Base-by-base conservation (phyloP, 345 rosid genomes). In the Rhizophora mangle region DNA sequence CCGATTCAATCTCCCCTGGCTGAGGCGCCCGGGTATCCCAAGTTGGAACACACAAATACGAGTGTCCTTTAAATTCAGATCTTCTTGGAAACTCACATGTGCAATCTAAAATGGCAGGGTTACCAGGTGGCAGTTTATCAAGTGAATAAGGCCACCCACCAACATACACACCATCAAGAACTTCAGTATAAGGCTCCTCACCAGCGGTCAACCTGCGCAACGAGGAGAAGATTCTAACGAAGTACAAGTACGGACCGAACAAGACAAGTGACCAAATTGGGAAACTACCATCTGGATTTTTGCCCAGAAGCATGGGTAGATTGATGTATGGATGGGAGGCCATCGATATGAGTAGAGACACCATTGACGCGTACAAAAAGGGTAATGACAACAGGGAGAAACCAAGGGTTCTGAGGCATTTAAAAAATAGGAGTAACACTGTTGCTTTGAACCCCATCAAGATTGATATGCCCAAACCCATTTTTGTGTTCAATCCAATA, bases 21-120 rank as follows among this genome's bases (percentile, higher is more conserved):
- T 67, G 79, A 67, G 96, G 96, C 1, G 96, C 64, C 75, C 92
- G 81, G 2, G 92, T 89, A 61, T 89, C 92, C 96, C 96, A 89
- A 70, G 96, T 87, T 8, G 96, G 89, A 30, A 89, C 63, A 55
- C 96, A 87, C 6, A 89, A 74, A 72, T 89, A 89, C 4, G 86
- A 56, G 37, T 78, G 76, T 29, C 80, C 76, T 18, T 73, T 70
- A 20, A 89, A 75, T 72, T 83, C 86, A 32, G 53, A 9, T 39
- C 37, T 30, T 62, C 86, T 83, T 0, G 96, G 96, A 46, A 89
- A 70, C 74, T 89, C 96, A 58, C 92, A 83, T 31, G 96, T 89
- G 66, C 96, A 89, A 72, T 89, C 92, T 1, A 89, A 62, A 67
- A 89, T 83, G 2, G 92, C 96, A 62, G 90, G 92, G 31, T 84